Evolutionary conservation across 495 filamentous ascomycete genomes (phyloP).

Genomic region (Penicillium samsonianum): DNA sequence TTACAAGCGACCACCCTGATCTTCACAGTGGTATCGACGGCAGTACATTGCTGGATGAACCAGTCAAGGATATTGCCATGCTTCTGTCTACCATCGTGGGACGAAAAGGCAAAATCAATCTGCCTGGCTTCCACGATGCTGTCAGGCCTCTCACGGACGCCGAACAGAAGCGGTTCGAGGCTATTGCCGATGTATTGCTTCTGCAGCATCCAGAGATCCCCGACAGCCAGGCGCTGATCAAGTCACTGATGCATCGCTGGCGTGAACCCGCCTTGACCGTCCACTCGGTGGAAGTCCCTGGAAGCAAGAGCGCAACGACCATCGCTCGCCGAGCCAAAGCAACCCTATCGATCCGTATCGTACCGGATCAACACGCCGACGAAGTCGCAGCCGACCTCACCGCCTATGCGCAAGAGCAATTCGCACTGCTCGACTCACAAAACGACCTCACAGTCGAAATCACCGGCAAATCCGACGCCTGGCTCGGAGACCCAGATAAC

Average conservation of each 20-base stretch:
- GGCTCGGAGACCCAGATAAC: conserved; percentile 90
- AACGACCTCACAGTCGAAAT: conserved; percentile 83
- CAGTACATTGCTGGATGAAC: conserved; percentile 81
- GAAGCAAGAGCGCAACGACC: conserved; percentile 66
- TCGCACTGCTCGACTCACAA: conserved; percentile 67
- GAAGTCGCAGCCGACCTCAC: conserved; percentile 68
- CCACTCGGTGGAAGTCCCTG: conserved; percentile 80
- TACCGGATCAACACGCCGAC: conserved; percentile 84
- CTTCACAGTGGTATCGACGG: conserved; percentile 95
- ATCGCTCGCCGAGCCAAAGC: conserved; percentile 86
- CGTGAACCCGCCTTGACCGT: conserved; percentile 93
- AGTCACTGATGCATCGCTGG: conserved; percentile 88
- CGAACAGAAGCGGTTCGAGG: conserved; percentile 79
- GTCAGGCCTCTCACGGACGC: conserved; percentile 73
- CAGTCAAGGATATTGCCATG: conserved; percentile 83
- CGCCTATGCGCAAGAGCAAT: conserved; percentile 68
- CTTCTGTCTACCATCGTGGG: conserved; percentile 78
- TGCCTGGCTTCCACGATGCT: conserved; percentile 82
- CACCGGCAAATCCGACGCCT: conserved; percentile 91
- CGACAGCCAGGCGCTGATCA: conserved; percentile 66
- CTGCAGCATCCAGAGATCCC: conserved; percentile 67
- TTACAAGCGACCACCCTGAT: conserved; percentile 84
- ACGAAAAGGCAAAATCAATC: conserved; percentile 54
- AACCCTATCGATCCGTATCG: conserved; percentile 84
- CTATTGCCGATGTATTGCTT: conserved; percentile 76